Percentiles rank a stretch among this genome's conserved stretches.
phyloP scores from a whole-genome alignment of 192 early-diverging fungal species.

The Entophlyctis luteolus region DNA sequence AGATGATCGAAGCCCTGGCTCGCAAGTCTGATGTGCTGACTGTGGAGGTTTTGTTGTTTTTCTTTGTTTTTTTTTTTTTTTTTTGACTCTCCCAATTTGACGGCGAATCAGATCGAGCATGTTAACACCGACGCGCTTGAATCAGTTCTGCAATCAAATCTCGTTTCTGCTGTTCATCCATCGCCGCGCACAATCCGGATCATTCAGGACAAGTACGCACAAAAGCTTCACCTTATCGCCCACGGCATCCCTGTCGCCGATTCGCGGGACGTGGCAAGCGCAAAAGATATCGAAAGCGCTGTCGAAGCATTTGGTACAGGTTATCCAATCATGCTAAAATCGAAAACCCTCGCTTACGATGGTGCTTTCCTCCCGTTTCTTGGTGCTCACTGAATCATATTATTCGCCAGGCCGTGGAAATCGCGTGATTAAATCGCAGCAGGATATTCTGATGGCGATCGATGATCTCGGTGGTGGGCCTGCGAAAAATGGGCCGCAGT shows the following conservation, averaged over 20 bases:
- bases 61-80: neutral
- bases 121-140: conserved; percentile 71
- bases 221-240: conserved; percentile 74
- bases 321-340: conserved; percentile 95
- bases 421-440: conserved; percentile 71
- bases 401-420: conserved; percentile 67
- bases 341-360: conserved; percentile 91
- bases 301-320: conserved; percentile 57
- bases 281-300: conserved; percentile 45
- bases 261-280: conserved; percentile 57
- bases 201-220: conserved; percentile 95
- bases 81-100: neutral
- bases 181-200: conserved; percentile 73
- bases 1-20: conserved; percentile 75
- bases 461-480: conserved; percentile 54
- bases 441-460: conserved; percentile 64
- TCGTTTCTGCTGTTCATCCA: conserved; percentile 64
- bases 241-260: conserved; percentile 69
- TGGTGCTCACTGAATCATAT: conserved; percentile 8
- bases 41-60: neutral
- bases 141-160: conserved; percentile 37
- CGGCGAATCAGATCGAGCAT: conserved; percentile 86
- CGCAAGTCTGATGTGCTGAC: conserved; percentile 76
- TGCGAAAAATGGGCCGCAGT: conserved; percentile 51
- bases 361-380: conserved; percentile 31